Conservation (phyloP, 352 stramenopile genomes). For the Globisporangium mamillatum region DNA sequence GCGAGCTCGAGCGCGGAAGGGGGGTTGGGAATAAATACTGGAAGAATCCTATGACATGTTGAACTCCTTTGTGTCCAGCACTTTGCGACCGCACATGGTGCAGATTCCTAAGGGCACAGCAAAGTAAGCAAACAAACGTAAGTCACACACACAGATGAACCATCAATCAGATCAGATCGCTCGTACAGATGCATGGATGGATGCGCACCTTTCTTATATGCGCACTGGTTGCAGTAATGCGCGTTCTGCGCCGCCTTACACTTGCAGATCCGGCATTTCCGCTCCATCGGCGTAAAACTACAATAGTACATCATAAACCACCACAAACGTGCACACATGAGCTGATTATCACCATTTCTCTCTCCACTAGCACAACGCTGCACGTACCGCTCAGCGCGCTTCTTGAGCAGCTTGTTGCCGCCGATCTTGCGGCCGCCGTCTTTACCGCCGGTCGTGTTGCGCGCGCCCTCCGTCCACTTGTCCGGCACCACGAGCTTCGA, state of each 20-base stretch:
- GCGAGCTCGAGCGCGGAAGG: neutral
- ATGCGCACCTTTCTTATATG: slow-evolving; percentile 68
- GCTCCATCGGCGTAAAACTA: slow-evolving; percentile 52
- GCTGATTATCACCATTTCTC: neutral
- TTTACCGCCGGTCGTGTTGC: slow-evolving; percentile 55
- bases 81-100: slow-evolving; percentile 64
- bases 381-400: slow-evolving; percentile 36
- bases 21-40: neutral
- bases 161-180: neutral
- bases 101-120: slow-evolving; percentile 36
- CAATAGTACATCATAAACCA: neutral
- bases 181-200: neutral
- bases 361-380: neutral
- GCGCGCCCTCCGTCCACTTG: slow-evolving; percentile 67
- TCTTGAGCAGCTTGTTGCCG: slow-evolving; percentile 43
- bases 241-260: slow-evolving; percentile 43
- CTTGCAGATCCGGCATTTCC: slow-evolving; percentile 69
- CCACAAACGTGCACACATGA: neutral
- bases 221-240: slow-evolving; percentile 76
- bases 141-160: neutral
- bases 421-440: slow-evolving; percentile 45
- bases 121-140: neutral
- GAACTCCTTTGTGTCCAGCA: slow-evolving; percentile 61
- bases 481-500: slow-evolving; percentile 73
- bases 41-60: slow-evolving; percentile 44